phyloP scores from a whole-genome alignment of 345 rosid species.

The Eucalyptus caleyi region DNA sequence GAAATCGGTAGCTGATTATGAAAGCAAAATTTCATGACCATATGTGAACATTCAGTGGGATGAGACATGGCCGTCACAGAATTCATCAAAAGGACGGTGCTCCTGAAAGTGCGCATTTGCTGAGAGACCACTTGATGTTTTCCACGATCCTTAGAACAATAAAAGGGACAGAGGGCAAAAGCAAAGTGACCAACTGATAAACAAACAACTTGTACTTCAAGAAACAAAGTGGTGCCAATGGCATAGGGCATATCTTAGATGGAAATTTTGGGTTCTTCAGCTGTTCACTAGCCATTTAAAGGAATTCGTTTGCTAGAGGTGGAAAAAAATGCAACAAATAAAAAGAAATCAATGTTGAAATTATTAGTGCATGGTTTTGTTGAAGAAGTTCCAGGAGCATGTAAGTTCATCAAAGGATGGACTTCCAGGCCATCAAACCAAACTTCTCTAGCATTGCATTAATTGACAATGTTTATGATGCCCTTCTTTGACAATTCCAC shows the following conservation, averaged over 20 bases:
- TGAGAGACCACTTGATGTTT: not conserved
- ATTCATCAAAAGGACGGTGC: not conserved
- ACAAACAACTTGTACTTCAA: not conserved
- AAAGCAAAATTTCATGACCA: not conserved
- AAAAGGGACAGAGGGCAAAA: not conserved
- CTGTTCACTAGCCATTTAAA: not conserved
- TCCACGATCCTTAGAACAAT: not conserved
- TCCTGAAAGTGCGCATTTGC: not conserved
- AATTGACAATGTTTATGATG: not conserved
- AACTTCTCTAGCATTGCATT: not conserved
- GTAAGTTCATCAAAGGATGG: not conserved
- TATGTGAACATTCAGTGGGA: not conserved
- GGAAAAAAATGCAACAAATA: not conserved
- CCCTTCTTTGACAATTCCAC: not conserved
- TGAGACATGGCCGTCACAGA: not conserved
- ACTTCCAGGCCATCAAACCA: not conserved
- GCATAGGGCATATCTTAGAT: not conserved
- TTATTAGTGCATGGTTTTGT: not conserved
- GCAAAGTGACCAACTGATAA: not conserved
- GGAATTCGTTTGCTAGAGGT: not conserved
- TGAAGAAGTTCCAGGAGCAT: not conserved
- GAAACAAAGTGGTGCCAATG: not conserved
- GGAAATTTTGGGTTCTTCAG: not conserved
- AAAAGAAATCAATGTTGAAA: not conserved
- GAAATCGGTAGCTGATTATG: not conserved